A percentile compares a stretch with the other conserved stretches of the same genome.
Conservation (phyloP, 2,329 filamentous ascomycete species). For the Aspergillus flavus region DNA sequence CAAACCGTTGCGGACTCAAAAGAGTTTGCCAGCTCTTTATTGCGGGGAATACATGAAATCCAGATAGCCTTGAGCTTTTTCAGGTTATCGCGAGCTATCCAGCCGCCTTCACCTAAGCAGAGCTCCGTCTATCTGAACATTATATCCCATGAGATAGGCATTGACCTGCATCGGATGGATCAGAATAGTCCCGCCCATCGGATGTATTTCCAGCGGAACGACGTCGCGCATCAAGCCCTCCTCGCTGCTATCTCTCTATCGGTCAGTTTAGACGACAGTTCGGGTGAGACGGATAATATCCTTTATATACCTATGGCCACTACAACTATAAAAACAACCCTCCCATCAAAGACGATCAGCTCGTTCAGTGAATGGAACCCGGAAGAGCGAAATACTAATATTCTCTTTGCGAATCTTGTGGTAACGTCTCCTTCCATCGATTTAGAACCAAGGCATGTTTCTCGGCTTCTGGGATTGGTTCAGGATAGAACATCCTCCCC, state of each 20-base stretch:
- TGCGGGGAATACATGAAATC: conserved; percentile 92
- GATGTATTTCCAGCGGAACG: conserved; percentile 95
- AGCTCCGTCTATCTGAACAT: conserved; percentile 79
- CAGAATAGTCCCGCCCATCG: conserved; percentile 91
- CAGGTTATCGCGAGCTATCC: conserved; percentile 78
- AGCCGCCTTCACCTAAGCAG: conserved; percentile 66
- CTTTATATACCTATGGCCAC: conserved; percentile 97
- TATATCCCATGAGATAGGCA: conserved; percentile 93
- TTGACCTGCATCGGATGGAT: conserved; percentile 89
- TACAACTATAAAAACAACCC: conserved; percentile 87
- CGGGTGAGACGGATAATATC: conserved; percentile 80
- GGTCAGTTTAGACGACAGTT: conserved; percentile 87
- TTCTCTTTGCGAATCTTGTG: conserved; percentile 93
- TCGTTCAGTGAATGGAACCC: conserved; percentile 69
- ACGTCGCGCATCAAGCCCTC: conserved; percentile 92
- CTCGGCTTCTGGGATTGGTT: conserved; percentile 76
- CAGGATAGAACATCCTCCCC: conserved; percentile 56
- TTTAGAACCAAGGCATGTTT: conserved; percentile 87
- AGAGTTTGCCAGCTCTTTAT: conserved; percentile 85
- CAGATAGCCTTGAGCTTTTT: conserved; percentile 93
- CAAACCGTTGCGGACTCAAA: conserved; percentile 88
- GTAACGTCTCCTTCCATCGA: conserved; percentile 95
- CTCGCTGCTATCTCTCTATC: conserved; percentile 91
- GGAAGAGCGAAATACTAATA: conserved; percentile 90
- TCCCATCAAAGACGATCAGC: conserved; percentile 91